Base-by-base conservation (phyloP, 2,329 filamentous ascomycete species). In the Teratosphaeria nubilosa region DNA sequence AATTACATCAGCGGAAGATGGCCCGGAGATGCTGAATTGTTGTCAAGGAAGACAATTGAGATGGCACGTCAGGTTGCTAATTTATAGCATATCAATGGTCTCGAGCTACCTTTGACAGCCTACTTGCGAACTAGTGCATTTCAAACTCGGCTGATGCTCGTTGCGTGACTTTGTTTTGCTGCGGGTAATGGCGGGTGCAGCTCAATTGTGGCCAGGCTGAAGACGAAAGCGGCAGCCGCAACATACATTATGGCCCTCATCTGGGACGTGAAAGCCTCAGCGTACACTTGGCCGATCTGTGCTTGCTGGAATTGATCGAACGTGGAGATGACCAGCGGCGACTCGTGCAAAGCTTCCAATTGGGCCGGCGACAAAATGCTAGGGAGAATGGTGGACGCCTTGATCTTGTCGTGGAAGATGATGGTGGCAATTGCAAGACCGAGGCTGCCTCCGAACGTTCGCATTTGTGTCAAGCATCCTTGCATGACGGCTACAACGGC, bases 161-260 rank as follows among this genome's bases (percentile, higher is more conserved):
- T 4, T n/a, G 13, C 5, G 10, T 41, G 13, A n/a, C 13, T 16
- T 16, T 41, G 34, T n/a, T 41, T 41, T 41, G 34, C 34, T 16
- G 34, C 34, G 11, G 34, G 34, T n/a, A 41, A n/a, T 16, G 34
- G 34, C 13, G 34, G 34, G 6, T 41, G 34, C 34, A 41, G 11
- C 34, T 41, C 34, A 11, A 41, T 41, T 11, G 58, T 60, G 27
- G 60, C 59, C 27, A 64, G 30, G 20, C 60, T 62, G 6, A 59
- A 60, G 7, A 65, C 51, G 9, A 66, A 30, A 51, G 56, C 56
- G 14, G 62, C 55, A 3, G 58, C 63, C 9, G 62, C 56, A 27
- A 67, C 51, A 37, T 66, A 60, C 11, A 59, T 58, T 27, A 63
- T 62, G 24, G 65, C 59, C 25, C 61, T 37, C 48, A 67, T 60